Conservation (phyloP, 768 basidiomycete genomes). For the Podaxis sp. region DNA sequence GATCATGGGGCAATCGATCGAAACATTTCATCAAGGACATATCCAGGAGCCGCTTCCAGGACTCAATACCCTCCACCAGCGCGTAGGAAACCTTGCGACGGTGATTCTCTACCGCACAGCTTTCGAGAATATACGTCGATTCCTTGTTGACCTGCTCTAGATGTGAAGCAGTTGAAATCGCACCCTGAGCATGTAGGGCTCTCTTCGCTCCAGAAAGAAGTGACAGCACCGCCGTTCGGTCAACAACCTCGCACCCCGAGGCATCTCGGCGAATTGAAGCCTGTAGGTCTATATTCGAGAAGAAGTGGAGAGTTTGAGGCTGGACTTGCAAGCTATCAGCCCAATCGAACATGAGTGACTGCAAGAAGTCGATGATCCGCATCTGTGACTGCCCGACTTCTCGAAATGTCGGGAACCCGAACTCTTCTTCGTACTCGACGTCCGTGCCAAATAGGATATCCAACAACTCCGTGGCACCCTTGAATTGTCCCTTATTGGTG, state of each 20-base stretch:
- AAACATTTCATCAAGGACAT: constrained; percentile 87
- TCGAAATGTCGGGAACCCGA: constrained; percentile 55
- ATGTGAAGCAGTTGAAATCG: constrained; percentile 58
- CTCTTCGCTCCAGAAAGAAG: constrained; percentile 64
- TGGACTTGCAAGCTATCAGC: constrained; percentile 65
- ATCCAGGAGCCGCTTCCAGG: constrained; percentile 86
- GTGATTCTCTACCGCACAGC: constrained; percentile 86
- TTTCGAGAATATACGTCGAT: constrained; percentile 73
- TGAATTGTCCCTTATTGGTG: constrained; percentile 73
- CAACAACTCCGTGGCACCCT: constrained; percentile 70
- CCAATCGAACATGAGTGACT: constrained; percentile 89
- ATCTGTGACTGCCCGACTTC: constrained; percentile 82
- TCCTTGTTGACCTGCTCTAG: constrained; percentile 68
- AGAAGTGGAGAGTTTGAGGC: constrained; percentile 59
- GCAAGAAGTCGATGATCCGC: constrained; percentile 84
- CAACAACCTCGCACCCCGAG: constrained; percentile 81
- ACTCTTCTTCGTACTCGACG: constrained; percentile 47
- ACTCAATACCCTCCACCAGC: constrained; percentile 65
- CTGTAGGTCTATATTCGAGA: constrained; percentile 63
- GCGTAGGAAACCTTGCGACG: constrained; percentile 78
- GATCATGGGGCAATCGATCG: constrained; percentile 74
- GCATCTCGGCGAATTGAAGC: constrained; percentile 67
- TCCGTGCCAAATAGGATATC: constrained; percentile 79
- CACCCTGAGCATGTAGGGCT: constrained; percentile 64
- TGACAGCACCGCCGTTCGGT: constrained; percentile 66